Percentiles rank a stretch among this genome's conserved stretches.
These are phyloP conservation scores for Acanthamoeba castellanii DNA, from an alignment of 208 protist species.

Conservation along the genomic window DNA sequence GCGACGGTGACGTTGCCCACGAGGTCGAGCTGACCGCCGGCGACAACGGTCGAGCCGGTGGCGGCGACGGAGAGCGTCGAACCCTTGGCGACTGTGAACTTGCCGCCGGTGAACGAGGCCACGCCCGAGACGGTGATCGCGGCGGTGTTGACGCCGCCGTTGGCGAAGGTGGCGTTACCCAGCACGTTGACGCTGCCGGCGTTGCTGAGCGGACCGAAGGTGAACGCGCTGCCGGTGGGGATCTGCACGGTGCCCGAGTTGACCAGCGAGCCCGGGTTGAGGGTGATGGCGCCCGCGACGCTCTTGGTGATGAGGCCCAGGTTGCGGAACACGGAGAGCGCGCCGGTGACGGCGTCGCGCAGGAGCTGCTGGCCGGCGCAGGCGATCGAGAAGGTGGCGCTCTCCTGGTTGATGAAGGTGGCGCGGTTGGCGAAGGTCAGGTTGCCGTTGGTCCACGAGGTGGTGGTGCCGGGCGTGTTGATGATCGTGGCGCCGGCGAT, in stretches of 20 bases:
- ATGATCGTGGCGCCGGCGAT: conserved; percentile 48
- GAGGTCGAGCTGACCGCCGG: conserved; percentile 59
- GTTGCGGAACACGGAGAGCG: conserved; percentile 19
- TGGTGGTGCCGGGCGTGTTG: conserved; percentile 4
- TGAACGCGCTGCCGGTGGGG: neutral
- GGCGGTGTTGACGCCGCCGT: conserved; percentile 10
- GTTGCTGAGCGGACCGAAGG: conserved; percentile 10
- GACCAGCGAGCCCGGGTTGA: neutral
- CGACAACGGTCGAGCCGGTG: neutral
- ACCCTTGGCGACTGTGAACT: neutral
- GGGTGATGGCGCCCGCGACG: neutral
- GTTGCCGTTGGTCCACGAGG: conserved; percentile 27
- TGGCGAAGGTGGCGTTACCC: conserved; percentile 10
- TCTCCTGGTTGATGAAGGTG: conserved; percentile 34
- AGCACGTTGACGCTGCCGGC: conserved; percentile 10
- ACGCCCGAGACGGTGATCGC: neutral
- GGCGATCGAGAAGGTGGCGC: conserved; percentile 35
- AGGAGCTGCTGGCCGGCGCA: conserved; percentile 3
- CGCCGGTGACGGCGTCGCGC: neutral
- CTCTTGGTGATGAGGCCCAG: conserved; percentile 21
- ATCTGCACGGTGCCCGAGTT: conserved; percentile 9
- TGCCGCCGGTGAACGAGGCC: conserved; percentile 55
- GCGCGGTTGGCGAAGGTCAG: neutral
- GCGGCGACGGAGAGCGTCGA: conserved; percentile 17
- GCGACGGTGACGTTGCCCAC: neutral